Evolutionary conservation across 2,329 filamentous ascomycete genomes (phyloP), one percentile per base, ranked within the genome.

Genomic region (Scedosporium apiospermum): DNA sequence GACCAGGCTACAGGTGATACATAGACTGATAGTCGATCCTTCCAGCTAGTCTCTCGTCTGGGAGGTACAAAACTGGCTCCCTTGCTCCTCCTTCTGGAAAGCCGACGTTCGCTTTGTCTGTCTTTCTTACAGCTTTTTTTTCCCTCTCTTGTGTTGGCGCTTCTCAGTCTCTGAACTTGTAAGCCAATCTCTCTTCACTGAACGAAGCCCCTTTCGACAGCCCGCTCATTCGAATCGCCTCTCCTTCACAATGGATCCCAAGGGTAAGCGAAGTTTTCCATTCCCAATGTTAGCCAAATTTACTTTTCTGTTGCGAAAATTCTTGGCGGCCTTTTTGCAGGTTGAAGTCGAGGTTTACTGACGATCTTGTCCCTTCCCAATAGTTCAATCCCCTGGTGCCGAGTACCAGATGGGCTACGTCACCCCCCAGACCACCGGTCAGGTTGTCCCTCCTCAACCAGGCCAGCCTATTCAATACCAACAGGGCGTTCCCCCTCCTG

Each of bases 351-450:
- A 49, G 18, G 7, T 14, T 27, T 23, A 23, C 51, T 55, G 23
- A 55, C 51, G n/a, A 38, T 55, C 16, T 30, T 26, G 6, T 14
- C 7, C 51, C 51, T 27, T 23, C 23, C 21, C 44, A 7, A 55
- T 55, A 55, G 51, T 23, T 55, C 51, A 55, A 26, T 23, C 51
- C 27, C 49, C 60, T 34, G 60, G 42, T n/a, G 26, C 60, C 60
- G 60, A 57, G 27, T 38, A 61, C 30, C 60, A 61, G 30, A 61
- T 57, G 46, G 60, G 60, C n/a, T 21, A 23, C 49, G 23, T 61
- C 14, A 23, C 14, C 27, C 60, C 60, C 49, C 60, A 61, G 46
- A 34, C 59, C 59, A 51, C 59, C 41, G 42, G 58, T 16, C 34
- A 44, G 18, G 42, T 49, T 34, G 16, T 44, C 58, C 57, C 23